Evolutionary conservation across 2,329 filamentous ascomycete species (phyloP), one percentile per base, ranked within the genome.

Genomic region (Epichloe festucae): DNA sequence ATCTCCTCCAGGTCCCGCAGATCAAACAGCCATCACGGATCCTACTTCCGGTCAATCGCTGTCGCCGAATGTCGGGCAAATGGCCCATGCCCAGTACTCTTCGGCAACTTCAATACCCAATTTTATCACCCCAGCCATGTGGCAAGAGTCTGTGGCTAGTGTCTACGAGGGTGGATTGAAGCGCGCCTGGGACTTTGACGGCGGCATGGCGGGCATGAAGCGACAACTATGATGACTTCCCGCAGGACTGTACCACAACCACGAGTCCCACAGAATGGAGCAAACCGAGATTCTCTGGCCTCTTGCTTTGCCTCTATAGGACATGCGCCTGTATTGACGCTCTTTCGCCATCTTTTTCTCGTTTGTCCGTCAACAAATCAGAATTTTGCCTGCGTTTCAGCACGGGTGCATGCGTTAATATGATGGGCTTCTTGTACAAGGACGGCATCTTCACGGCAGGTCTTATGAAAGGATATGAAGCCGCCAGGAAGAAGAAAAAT

Each of bases 111-210:
- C 77, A 2, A 72, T 79, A 48, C 72, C 76, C 52, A 73, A 71
- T 31, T 85, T 84, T 62, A 77, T 86, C 55, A 85, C 81, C 10
- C 81, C 82, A 4, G 81, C 79, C 53, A 85, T 85, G 82, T 86
- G 82, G 82, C 82, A 84, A 62, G 80, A 85, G 61, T 83, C 79
- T 12, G 82, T 86, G 51, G 81, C 81, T 12, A 83, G 78, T 57
- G 81, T 84, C 5, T 84, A 84, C 63, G 79, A 84, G 59, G 77
- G 79, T 43, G 80, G 79, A 4, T 64, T 84, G 46, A 84, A 84
- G 65, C 70, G 81, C 47, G 63, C 71, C 45, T 84, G 80, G 80
- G 79, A 81, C 56, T 79, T 75, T 58, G 75, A 78, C 51, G 58
- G 59, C 35, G 41, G 47, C 23, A 58, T 59, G 47, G 57, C 65